Base-by-base conservation (phyloP, 2,329 filamentous ascomycete genomes). In the Fusarium euwallaceae region DNA sequence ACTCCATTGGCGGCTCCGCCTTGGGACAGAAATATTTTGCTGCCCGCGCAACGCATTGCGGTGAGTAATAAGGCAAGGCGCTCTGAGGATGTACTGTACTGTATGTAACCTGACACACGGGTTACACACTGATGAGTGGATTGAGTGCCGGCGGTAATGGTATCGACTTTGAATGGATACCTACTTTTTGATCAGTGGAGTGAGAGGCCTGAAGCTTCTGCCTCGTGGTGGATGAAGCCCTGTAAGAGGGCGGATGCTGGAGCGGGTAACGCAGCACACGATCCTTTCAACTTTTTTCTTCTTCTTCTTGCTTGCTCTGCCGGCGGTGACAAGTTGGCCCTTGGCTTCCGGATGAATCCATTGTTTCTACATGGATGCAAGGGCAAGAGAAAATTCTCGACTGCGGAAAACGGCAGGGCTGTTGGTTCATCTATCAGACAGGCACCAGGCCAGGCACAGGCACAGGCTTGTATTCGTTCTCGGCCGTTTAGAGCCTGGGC, bases 81-180 rank as follows among this genome's bases (percentile, higher is more conserved):
- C 41, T 61, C 66, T 64, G 59, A 61, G 67, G 64, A 72, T 73
- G 32, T 11, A 34, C 9, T 32, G 72, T 72, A 69, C 53, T 75
- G 72, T 75, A 73, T 75, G 72, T 75, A 73, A 70, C 66, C 71
- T 71, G 71, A 71, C 62, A 69, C 67, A 58, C 48, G 43, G 32
- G 70, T 61, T 61, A 63, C 65, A 69, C 51, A 17, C 65, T 68
- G 39, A 70, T 64, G 71, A 71, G 41, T 68, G 70, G 61, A 39
- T 64, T 58, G 29, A 29, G 62, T 39, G 67, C 71, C 64, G 71
- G 62, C 68, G 68, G 61, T 72, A 71, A 66, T 67, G 61, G 45
- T 16, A n/a, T 53, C 20, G 36, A 37, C 12, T n/a, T 53, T 53
- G 43, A 60, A 53, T 53, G 48, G 48, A 27, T 27, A 53, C 41